Percentiles rank a stretch among this genome's conserved stretches.
Conservation (phyloP, 768 basidiomycete genomes). For the Crepidotus variabilis region DNA sequence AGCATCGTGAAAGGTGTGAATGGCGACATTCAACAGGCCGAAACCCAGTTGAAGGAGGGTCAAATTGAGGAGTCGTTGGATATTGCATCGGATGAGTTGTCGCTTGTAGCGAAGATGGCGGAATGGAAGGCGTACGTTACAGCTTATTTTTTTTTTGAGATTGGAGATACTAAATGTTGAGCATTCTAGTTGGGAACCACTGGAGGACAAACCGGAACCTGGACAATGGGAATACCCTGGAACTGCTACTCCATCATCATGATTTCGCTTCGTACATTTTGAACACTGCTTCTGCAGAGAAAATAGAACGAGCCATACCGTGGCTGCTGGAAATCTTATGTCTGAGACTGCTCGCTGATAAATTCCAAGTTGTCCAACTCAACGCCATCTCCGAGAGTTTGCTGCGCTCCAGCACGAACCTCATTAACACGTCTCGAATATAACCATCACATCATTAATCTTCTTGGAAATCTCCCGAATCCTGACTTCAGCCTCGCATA, state of each 20-base stretch:
- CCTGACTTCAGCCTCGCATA: no score
- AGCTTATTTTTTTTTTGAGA: not conserved
- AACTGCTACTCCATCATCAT: not conserved
- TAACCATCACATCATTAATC: no score
- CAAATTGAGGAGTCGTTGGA: constrained; percentile 84
- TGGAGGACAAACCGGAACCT: constrained; percentile 74
- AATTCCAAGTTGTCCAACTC: no score
- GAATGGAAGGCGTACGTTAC: constrained; percentile 92
- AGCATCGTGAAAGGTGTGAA: constrained; percentile 65
- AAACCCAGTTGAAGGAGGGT: constrained; percentile 76
- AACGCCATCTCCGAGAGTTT: no score
- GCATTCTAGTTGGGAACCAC: constrained; percentile 76
- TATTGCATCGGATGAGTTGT: constrained; percentile 80
- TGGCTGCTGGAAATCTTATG: no score
- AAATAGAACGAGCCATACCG: not conserved
- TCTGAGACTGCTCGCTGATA: no score
- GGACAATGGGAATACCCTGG: constrained; percentile 81
- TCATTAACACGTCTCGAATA: no score
- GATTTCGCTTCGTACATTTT: not conserved
- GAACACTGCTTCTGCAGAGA: not conserved
- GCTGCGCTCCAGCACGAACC: no score
- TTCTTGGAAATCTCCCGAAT: no score
- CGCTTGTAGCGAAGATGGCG: constrained; percentile 75
- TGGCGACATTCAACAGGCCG: constrained; percentile 62
- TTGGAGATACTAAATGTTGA: not conserved